Evolutionary conservation across 2,329 filamentous ascomycete genomes (phyloP), one percentile per base, ranked within the genome.

Genomic region (Claviceps sp.): DNA sequence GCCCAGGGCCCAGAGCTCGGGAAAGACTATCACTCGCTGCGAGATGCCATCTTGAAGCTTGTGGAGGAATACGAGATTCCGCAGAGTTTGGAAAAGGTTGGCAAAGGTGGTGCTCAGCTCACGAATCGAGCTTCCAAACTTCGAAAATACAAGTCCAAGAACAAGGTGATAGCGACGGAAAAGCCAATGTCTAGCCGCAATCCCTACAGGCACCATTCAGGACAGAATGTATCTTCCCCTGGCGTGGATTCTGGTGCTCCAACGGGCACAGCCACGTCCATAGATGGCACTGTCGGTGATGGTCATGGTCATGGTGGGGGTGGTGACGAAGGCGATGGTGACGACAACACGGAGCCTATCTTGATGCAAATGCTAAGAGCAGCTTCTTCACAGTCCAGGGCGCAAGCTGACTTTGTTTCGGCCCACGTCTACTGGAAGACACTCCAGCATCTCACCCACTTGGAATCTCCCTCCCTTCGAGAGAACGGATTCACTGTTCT

Each of bases 351-450:
- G 54, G 71, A 78, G 60, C 64, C 77, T 0, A 76, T 84, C 5
- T 69, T 89, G 11, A 75, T 87, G 42, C 76, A 78, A 1, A 89
- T 90, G 84, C 76, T 90, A 30, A 82, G 85, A 57, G 83, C 84
- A 17, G 87, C 87, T 16, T 86, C 85, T 58, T 76, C 82, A 1
- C 85, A 88, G 63, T 89, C 87, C 52, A 82, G 87, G 59, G 81
- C 85, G 24, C 81, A 86, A 55, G 86, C 85, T 0, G 88, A 95
- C 63, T 95, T 89, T 60, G 81, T 93, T 48, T 84, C 84, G 34
- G 85, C 88, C 1, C 87, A 94, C 59, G 76, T 87, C 50, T 95
- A 91, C 71, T 91, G 87, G 82, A 86, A 84, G 63, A 89, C 88
- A 0, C 70, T 91, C 30, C 81, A 87, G 55, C 84, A 89, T 56